Percentiles rank a stretch among this genome's conserved stretches.
Evolutionary conservation across 2,329 filamentous ascomycete genomes (phyloP).

Genomic region (Fusarium verticillioides): DNA sequence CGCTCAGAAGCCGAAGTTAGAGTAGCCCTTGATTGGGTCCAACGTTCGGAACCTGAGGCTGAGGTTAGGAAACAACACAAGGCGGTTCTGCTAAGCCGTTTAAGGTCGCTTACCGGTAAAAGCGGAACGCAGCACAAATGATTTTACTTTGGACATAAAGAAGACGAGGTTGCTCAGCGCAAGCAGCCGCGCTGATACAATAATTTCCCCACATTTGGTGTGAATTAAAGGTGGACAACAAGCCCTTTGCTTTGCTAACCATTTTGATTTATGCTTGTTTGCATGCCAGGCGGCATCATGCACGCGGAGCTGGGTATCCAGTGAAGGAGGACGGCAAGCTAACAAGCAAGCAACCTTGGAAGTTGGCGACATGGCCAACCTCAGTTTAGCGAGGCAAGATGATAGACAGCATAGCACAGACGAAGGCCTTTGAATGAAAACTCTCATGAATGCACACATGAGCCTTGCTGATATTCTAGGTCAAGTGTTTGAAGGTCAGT

Average conservation of each 20-base stretch:
- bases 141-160: constrained; percentile 17
- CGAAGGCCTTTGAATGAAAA: constrained; percentile 21
- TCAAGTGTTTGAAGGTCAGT: constrained; percentile 11
- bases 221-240: constrained; percentile 1
- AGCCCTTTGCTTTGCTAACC: constrained; percentile 10
- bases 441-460: neutral
- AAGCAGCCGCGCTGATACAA: constrained; percentile 15
- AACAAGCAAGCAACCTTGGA: neutral
- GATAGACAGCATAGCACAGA: constrained; percentile 12
- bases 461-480: neutral
- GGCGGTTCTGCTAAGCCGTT: constrained; percentile 32
- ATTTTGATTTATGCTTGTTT: constrained; percentile 22
- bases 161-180: constrained; percentile 13
- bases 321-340: constrained; percentile 2
- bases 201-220: constrained; percentile 9
- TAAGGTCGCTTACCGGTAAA: constrained; percentile 29
- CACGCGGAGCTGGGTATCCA: neutral
- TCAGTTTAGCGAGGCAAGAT: constrained; percentile 7
- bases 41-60: constrained; percentile 46
- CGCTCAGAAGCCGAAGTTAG: constrained; percentile 70
- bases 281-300: constrained; percentile 14
- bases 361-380: constrained; percentile 9
- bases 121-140: constrained; percentile 9
- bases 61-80: constrained; percentile 36
- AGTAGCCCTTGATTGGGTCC: constrained; percentile 71